Evolutionary conservation across 192 early-diverging fungal genomes (phyloP).

Genomic region (Chytriomyces hyalinus): DNA sequence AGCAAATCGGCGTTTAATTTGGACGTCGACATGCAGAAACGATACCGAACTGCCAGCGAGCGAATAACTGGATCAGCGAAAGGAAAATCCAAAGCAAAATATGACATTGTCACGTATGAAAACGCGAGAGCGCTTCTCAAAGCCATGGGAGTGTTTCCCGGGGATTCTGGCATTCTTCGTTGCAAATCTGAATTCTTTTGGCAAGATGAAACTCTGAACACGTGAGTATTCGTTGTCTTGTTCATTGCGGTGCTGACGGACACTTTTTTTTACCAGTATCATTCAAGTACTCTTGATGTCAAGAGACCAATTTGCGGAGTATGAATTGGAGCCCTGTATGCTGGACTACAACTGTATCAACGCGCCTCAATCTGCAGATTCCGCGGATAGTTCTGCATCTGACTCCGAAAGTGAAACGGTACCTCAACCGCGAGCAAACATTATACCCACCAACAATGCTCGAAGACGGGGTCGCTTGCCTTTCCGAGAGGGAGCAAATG

Average conservation of each 20-base stretch:
- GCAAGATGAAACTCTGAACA: constrained; percentile 20
- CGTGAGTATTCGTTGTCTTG: background rate
- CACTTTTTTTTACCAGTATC: constrained; percentile 2
- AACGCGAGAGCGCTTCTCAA: background rate
- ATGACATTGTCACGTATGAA: constrained; percentile 25
- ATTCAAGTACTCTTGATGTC: constrained; percentile 34
- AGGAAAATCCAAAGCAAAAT: constrained; percentile 11
- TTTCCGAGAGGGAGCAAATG: constrained; percentile 2
- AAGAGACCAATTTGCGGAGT: constrained; percentile 21
- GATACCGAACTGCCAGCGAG: constrained; percentile 16
- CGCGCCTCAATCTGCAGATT: background rate
- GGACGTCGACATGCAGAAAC: constrained; percentile 1
- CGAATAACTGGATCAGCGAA: background rate
- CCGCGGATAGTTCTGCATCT: background rate
- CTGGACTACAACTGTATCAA: constrained; percentile 20
- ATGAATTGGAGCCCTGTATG: constrained; percentile 19
- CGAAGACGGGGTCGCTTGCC: constrained; percentile 16
- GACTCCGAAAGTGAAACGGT: background rate
- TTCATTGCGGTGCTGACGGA: background rate
- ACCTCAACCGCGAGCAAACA: constrained; percentile 14
- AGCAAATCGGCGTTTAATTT: constrained; percentile 2
- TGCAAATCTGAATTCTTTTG: constrained; percentile 30
- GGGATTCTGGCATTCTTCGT: constrained; percentile 9
- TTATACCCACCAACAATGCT: constrained; percentile 9
- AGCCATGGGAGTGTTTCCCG: constrained; percentile 20